Evolutionary conservation across 768 basidiomycete genomes (phyloP).

Genomic region (Obba rivulosa): DNA sequence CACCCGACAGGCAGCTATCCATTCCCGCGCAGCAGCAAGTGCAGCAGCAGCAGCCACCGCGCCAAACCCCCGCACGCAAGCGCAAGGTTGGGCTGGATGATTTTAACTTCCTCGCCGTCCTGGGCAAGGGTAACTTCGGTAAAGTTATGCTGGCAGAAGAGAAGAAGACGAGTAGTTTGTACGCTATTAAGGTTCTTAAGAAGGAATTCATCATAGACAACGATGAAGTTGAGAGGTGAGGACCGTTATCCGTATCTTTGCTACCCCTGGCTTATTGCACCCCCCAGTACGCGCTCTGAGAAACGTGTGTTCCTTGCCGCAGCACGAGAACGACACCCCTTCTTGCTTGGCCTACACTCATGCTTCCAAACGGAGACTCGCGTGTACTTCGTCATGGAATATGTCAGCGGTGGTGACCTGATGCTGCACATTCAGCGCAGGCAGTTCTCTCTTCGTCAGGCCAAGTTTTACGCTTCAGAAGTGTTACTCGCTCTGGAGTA

Average conservation of each 20-base stretch:
- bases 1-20: conserved; percentile 19
- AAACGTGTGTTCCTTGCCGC: conserved; percentile 97
- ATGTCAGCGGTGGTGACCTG: conserved; percentile 96
- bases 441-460: conserved; percentile 97
- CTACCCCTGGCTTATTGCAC: neutral
- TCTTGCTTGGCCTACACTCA: conserved; percentile 93
- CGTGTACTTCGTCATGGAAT: conserved; percentile 99
- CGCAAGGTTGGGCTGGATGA: conserved; percentile 95
- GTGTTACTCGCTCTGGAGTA: conserved; percentile 95
- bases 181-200: conserved; percentile 99
- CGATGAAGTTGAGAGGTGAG: conserved; percentile 97
- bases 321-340: conserved; percentile 95
- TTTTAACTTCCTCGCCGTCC: conserved; percentile 97
- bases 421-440: conserved; percentile 99
- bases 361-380: conserved; percentile 99
- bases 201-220: conserved; percentile 99
- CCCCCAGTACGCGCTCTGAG: conserved; percentile 87
- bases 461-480: conserved; percentile 98
- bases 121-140: conserved; percentile 99
- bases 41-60: conserved; percentile 31
- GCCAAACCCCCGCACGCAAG: conserved; percentile 40
- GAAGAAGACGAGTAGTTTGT: conserved; percentile 83
- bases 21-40: conserved; percentile 27
- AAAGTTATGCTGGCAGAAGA: conserved; percentile 99
- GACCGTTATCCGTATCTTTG: neutral